Conservation (phyloP, 805 yeast species). For the Candida boidinii region DNA sequence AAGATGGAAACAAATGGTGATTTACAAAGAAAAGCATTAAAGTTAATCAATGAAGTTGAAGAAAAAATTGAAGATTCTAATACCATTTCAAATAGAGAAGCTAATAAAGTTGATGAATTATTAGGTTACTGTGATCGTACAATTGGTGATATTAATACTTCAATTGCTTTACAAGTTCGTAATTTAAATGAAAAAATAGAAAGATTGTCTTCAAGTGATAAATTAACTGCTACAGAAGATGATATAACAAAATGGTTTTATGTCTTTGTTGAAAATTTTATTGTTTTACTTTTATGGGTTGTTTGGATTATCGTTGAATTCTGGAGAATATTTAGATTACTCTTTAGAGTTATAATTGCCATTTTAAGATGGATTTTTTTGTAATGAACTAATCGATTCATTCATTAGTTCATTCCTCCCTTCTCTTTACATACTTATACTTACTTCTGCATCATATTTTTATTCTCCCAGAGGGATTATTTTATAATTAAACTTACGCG, state of each 20-base stretch:
- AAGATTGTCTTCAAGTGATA: constrained; percentile 23
- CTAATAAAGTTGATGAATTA: constrained; percentile 47
- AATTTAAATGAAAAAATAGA: constrained; percentile 42
- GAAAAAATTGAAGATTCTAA: constrained; percentile 14
- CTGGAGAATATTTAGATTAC: constrained; percentile 26
- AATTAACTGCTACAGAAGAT: constrained; percentile 19
- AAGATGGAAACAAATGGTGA: constrained; percentile 21
- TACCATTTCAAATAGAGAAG: constrained; percentile 11
- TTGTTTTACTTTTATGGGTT: constrained; percentile 41
- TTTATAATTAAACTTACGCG: no score
- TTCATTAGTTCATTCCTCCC: background rate
- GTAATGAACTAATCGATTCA: constrained; percentile 4
- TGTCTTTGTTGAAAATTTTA: constrained; percentile 38
- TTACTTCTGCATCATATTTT: no score
- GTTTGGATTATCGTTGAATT: constrained; percentile 51
- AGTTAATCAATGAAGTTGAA: constrained; percentile 10
- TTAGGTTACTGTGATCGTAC: constrained; percentile 59
- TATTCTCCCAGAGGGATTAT: no score
- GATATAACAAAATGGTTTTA: constrained; percentile 32
- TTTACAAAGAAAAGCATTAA: constrained; percentile 20
- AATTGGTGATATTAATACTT: constrained; percentile 66
- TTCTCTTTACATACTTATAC: no score
- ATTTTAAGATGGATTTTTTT: constrained; percentile 22
- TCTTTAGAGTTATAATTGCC: constrained; percentile 8
- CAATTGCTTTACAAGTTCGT: constrained; percentile 53